These are phyloP conservation scores for Pholiota conissans DNA, from an alignment of 768 basidiomycete genomes.

Conservation along the genomic window DNA sequence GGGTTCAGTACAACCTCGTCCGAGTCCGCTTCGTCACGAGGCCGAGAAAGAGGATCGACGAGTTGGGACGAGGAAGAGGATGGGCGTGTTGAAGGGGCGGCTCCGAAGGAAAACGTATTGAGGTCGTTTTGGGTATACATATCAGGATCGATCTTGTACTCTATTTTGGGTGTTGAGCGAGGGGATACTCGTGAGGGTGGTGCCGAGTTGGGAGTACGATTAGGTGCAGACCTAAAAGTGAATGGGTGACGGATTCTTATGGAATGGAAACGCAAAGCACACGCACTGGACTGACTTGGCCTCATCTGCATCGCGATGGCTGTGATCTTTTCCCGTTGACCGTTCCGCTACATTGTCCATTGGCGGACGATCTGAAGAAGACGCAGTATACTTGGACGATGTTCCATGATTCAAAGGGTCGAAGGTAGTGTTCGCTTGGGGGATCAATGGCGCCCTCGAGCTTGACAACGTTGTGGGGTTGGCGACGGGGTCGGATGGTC, in stretches of 20 bases:
- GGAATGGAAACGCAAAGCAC: not conserved
- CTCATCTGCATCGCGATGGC: constrained; percentile 19
- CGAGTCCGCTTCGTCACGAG: constrained; percentile 32
- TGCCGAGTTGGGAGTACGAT: constrained; percentile 4
- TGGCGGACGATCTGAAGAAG: constrained; percentile 6
- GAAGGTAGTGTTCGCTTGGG: constrained; percentile 11
- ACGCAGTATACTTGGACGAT: constrained; percentile 2
- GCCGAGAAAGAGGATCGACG: constrained; percentile 37
- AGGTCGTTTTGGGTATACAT: constrained; percentile 46
- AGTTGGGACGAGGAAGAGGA: constrained; percentile 26
- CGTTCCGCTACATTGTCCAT: constrained; percentile 5
- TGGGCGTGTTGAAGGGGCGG: constrained; percentile 31
- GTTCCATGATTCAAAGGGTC: constrained; percentile 3
- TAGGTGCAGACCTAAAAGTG: constrained; percentile 2
- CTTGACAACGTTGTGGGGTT: constrained; percentile 13
- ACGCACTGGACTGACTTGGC: constrained; percentile 12
- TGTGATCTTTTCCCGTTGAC: constrained; percentile 16
- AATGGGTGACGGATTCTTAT: constrained; percentile 1
- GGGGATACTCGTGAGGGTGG: constrained; percentile 15
- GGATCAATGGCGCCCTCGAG: constrained; percentile 16
- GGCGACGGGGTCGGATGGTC: constrained; percentile 10
- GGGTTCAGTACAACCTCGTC: constrained; percentile 34
- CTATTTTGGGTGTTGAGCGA: constrained; percentile 7
- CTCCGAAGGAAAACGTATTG: constrained; percentile 48
- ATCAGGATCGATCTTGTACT: constrained; percentile 25